A percentile compares a stretch with the other conserved stretches of the same genome.
phyloP scores from a whole-genome alignment of 1,139 yeast genomes.

The Protomyces pachydermus region DNA sequence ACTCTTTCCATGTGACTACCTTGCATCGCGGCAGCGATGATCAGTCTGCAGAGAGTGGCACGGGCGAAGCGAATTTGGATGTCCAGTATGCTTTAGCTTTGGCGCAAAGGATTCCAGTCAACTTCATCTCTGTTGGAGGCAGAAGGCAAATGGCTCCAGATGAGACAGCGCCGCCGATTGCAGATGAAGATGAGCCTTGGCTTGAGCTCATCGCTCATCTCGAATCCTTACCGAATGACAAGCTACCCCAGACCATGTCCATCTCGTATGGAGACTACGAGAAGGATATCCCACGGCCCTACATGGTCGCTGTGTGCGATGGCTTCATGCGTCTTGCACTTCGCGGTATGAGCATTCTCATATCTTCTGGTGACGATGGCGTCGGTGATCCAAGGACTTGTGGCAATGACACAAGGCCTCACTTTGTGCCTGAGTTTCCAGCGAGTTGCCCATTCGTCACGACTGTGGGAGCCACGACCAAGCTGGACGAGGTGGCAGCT shows the following conservation, averaged over 20 bases:
- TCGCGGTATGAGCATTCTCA: constrained; percentile 7
- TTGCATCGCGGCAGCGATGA: background rate
- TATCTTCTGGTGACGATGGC: constrained; percentile 13
- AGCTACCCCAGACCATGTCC: constrained; percentile 2
- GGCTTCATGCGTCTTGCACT: constrained; percentile 7
- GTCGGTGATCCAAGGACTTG: constrained; percentile 4
- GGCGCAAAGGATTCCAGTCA: background rate
- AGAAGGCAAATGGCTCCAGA: background rate
- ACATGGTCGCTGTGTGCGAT: constrained; percentile 2
- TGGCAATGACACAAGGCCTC: background rate
- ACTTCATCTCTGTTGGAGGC: background rate
- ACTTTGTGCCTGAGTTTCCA: constrained; percentile 17
- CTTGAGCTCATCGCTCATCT: constrained; percentile 2
- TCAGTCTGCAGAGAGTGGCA: background rate
- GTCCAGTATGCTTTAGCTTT: constrained; percentile 4
- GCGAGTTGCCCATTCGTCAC: constrained; percentile 16
- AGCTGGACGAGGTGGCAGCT: constrained; percentile 1
- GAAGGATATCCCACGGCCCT: background rate
- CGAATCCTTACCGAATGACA: background rate
- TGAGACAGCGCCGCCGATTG: constrained; percentile 1
- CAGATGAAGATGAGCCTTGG: constrained; percentile 7
- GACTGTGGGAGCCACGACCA: constrained; percentile 10
- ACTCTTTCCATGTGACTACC: background rate
- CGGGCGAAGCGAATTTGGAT: constrained; percentile 10
- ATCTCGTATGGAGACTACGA: constrained; percentile 16